Evolutionary conservation across 352 stramenopile species (phyloP).

Genomic region (Phytophthora multivora): DNA sequence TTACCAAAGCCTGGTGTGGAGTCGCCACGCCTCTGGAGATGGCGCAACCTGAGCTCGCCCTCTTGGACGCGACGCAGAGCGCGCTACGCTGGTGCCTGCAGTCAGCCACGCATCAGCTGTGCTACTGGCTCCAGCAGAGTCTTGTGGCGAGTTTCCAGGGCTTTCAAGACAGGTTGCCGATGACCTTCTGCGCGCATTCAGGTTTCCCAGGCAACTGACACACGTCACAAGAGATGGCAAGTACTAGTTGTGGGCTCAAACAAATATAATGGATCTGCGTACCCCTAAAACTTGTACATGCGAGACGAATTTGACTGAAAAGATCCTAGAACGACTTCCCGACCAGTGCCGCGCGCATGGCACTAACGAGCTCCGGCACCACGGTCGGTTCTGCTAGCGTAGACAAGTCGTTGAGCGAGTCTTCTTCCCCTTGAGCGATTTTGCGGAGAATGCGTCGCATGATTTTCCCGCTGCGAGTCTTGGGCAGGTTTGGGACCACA

Average conservation of each 20-base stretch:
- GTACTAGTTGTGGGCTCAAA: no score
- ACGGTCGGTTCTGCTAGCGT: constrained; percentile 40
- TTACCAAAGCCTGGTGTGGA: constrained; percentile 2
- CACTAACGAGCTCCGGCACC: not conserved
- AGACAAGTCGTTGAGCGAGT: constrained; percentile 93
- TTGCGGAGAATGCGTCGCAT: constrained; percentile 16
- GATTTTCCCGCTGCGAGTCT: constrained; percentile 16
- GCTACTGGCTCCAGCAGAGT: constrained; percentile 2
- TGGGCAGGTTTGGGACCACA: constrained; percentile 1
- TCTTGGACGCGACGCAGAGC: not conserved
- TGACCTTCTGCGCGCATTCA: no score
- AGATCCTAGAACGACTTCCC: not conserved
- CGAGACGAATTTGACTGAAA: no score
- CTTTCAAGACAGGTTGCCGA: no score
- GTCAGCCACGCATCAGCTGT: not conserved
- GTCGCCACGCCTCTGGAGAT: not conserved
- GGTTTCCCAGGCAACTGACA: no score
- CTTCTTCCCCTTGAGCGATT: constrained; percentile 78
- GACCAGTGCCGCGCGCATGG: not conserved
- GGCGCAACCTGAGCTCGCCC: not conserved
- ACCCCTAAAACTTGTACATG: not conserved
- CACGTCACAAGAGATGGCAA: no score
- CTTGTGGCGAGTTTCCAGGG: no score
- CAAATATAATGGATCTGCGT: no score
- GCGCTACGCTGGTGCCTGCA: not conserved